These are phyloP conservation scores for Entomortierella beljakovae DNA, from an alignment of 192 early-diverging fungal genomes.

Conservation along the genomic window DNA sequence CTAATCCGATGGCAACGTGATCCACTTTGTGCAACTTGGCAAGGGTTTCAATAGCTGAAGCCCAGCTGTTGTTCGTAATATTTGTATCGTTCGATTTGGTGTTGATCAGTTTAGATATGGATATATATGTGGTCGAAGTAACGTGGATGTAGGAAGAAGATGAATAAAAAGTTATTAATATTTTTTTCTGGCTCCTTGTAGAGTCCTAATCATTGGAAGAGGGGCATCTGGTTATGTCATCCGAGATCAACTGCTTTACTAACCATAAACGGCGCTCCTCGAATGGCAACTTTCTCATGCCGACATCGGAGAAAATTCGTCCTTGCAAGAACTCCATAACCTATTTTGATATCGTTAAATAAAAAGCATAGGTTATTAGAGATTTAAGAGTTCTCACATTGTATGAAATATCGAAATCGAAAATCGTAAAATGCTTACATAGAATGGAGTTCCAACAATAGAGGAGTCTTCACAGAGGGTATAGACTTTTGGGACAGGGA, in stretches of 20 bases:
- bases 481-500: conserved; percentile 93
- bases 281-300: conserved; percentile 64
- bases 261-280: conserved; percentile 69
- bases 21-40: conserved; percentile 86
- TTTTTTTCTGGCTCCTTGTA: no score
- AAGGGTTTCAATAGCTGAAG: conserved; percentile 78
- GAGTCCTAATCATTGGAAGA: no score
- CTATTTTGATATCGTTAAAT: conserved; percentile 26
- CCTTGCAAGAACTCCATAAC: conserved; percentile 96
- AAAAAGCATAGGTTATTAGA: neutral
- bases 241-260: neutral
- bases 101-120: no score
- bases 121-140: no score
- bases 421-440: conserved; percentile 59
- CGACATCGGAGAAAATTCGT: conserved; percentile 80
- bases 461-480: conserved; percentile 86
- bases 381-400: neutral
- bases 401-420: neutral
- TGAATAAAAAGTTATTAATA: no score
- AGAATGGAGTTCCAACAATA: conserved; percentile 94
- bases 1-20: conserved; percentile 72
- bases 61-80: conserved; percentile 61
- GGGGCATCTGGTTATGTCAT: no score
- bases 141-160: neutral
- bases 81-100: neutral